A percentile compares a stretch with the other conserved stretches of the same genome.
Conservation (phyloP, 2,329 filamentous ascomycete genomes). For the Pezicula neosporulosa region DNA sequence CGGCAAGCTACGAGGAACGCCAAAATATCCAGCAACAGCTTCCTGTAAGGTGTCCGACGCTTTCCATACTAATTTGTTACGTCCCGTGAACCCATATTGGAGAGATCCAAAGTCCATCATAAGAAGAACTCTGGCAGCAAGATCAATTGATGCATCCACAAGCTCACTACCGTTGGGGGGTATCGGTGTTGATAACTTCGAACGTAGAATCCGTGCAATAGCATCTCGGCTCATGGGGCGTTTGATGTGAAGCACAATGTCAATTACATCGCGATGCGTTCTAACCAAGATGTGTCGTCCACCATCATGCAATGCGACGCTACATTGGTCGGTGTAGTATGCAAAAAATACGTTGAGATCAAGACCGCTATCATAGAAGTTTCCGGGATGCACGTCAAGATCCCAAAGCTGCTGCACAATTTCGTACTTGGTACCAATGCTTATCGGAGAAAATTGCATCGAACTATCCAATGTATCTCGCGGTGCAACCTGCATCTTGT, state of each 20-base stretch:
- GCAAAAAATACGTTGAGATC: constrained; percentile 8
- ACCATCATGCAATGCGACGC: constrained; percentile 4
- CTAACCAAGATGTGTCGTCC: constrained; percentile 1
- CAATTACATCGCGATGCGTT: constrained; percentile 4
- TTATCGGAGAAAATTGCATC: background rate
- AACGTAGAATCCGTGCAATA: too few relatives aligned
- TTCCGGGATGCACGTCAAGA: background rate
- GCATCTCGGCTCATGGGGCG: background rate
- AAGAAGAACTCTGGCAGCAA: constrained; percentile 6
- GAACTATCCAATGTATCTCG: too few relatives aligned
- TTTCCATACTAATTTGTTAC: constrained; percentile 4
- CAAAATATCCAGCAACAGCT: too few relatives aligned
- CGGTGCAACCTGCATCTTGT: too few relatives aligned
- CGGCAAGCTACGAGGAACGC: too few relatives aligned
- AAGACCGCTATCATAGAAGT: background rate
- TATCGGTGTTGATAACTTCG: too few relatives aligned
- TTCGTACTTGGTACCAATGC: constrained; percentile 2
- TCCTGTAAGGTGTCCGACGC: too few relatives aligned
- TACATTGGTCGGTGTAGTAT: constrained; percentile 10
- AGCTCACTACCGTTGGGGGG: too few relatives aligned
- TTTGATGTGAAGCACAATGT: constrained; percentile 2
- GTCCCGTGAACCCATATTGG: constrained; percentile 5
- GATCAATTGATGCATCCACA: constrained; percentile 7
- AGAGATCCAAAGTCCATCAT: constrained; percentile 10
- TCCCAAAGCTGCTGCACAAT: constrained; percentile 5